Evolutionary conservation across 208 protist species (phyloP).

Genomic region (Phytomonas francai): DNA sequence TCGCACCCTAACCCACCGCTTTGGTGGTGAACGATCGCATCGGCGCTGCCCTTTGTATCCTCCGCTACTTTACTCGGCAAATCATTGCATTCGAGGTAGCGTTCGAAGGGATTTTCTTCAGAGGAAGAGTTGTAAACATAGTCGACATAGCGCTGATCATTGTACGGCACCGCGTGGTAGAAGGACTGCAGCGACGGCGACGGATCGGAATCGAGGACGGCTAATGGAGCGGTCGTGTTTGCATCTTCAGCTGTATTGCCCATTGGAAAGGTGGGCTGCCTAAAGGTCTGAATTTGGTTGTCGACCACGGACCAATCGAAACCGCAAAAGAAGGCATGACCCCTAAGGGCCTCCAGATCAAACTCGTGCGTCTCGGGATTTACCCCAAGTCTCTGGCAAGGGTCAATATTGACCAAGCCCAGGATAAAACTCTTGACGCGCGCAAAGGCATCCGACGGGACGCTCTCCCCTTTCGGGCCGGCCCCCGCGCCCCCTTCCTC

Average conservation of each 20-base stretch:
- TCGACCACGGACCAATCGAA: slow-evolving; percentile 66
- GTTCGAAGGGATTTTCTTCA: slow-evolving; percentile 78
- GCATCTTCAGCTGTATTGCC: slow-evolving; percentile 1
- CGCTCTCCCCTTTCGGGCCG: slow-evolving; percentile 1
- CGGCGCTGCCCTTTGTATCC: not conserved
- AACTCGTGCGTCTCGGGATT: slow-evolving; percentile 34
- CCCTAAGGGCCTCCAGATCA: slow-evolving; percentile 42
- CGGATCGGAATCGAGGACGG: slow-evolving; percentile 13
- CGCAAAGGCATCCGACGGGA: slow-evolving; percentile 20
- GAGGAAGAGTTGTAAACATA: slow-evolving; percentile 76
- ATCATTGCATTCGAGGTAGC: slow-evolving; percentile 15
- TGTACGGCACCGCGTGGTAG: slow-evolving; percentile 52
- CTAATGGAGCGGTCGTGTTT: not conserved
- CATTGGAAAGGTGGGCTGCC: slow-evolving; percentile 17
- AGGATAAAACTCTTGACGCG: slow-evolving; percentile 61
- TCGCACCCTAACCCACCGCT: not conserved
- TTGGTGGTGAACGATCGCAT: not conserved
- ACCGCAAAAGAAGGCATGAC: slow-evolving; percentile 61
- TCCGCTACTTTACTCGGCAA: not conserved
- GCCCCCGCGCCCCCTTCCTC: not conserved
- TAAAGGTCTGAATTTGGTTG: slow-evolving; percentile 33
- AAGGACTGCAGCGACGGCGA: slow-evolving; percentile 35
- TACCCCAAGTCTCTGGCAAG: slow-evolving; percentile 61
- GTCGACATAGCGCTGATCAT: slow-evolving; percentile 56
- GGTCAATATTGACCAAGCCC: slow-evolving; percentile 52